Base-by-base conservation (phyloP, 225 moss, liverwort and hornwort genomes). In the Pleurozium schreberi region DNA sequence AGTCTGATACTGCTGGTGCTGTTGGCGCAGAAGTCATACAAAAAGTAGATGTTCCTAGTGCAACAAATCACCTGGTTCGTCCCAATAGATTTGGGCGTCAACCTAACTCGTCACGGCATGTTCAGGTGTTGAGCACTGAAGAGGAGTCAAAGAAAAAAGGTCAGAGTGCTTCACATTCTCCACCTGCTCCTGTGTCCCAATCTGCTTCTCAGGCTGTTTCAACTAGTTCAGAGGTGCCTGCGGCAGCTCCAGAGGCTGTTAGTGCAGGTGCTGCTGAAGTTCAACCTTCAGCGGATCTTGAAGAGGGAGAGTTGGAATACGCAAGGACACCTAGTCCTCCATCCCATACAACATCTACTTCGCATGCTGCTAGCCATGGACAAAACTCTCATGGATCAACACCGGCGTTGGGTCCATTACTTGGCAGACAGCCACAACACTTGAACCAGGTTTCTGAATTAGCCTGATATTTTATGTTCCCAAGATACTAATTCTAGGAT, bases 321-420 rank as follows among this genome's bases (percentile, higher is more conserved):
- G 98, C 97, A 81, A 96, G 98, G 86, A 98, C 98, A 36, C 98
- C 98, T 71, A 98, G 98, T 89, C 98, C 98, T 92, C 97, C 98
- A 90, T 86, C 93, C 58, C 96, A 95, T 64, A 84, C 93, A 52
- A 84, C 82, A 78, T 89, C 92, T 82, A 88, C 85, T 87, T 90
- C 91, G 76, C 97, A 97, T 86, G 88, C 93, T 84, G 93, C 78
- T 83, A 90, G 91, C 67, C 94, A 93, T 95, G 94, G 96, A 81
- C 93, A 92, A 75, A 94, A 91, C 90, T 90, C 94, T 82, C 91
- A 93, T 86, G 94, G 94, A 43, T 93, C 91, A 64, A 85, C 96
- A 75, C 91, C 95, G 67, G 90, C 94, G 60, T 88, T 95, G 88
- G 95, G 93, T 84, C 93, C 95, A 80, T 90, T 93, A 88, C 95